Base-by-base conservation (phyloP, 2,329 filamentous ascomycete genomes). In the Helotiales sp. region DNA sequence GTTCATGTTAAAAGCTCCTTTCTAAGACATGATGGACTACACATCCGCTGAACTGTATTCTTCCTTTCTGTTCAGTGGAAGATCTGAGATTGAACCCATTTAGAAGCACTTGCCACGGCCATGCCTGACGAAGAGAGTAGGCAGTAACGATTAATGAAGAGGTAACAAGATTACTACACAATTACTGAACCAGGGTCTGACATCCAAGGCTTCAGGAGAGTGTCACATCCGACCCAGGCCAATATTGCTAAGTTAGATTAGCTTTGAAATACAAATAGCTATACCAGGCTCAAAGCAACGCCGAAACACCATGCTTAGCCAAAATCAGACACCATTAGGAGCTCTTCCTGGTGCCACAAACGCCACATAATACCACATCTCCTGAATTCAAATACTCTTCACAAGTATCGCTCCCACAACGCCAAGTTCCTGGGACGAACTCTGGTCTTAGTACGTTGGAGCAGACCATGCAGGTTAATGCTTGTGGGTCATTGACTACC, bases 331-430 rank as follows among this genome's bases (percentile, higher is more conserved):
- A 19, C 24, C 40, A 52, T 38, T 17, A 12, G 49, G 50, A 55
- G 47, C 53, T 56, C 56, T 65, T 64, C 57, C 61, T 64, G 30
- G 17, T 48, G 52, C 86, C 86, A 69, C 89, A 93, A 5, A 90
- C 72, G 3, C 89, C 88, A 70, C 90, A 93, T 0, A 85, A 70
- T 6, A 85, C 87, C 62, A 79, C 84, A 70, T 93, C 89, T 1
- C 81, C 83, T 10, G 87, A 79, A 67, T 93, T 93, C 52, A 86
- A 68, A 69, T 91, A 93, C 19, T 74, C 77, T 58, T 73, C 73
- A 69, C 90, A 93, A 2, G 74, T 63, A 3, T 71, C 68, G 62
- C 79, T 83, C 42, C 69, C 71, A 69, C 90, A 93, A 48, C 73
- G 74, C 90, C 90, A 93, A n/a, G 81, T 74, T 17, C 77, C 73